Evolutionary conservation across 495 filamentous ascomycete species (phyloP).

Genomic region (Penicillium simplicissimum): DNA sequence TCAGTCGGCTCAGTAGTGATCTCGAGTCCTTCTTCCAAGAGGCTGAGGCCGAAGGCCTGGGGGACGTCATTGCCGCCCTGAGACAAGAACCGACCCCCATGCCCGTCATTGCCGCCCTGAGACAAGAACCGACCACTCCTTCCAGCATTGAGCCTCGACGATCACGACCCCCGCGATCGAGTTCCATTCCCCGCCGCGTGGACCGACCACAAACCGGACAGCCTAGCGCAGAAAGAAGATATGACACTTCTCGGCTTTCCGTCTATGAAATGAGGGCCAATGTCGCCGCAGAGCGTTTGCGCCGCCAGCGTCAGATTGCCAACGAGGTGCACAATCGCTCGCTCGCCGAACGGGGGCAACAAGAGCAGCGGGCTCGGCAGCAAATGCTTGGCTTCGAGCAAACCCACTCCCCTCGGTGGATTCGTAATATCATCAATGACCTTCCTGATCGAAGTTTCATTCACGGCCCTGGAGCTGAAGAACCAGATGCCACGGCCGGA

Average conservation of each 20-base stretch:
- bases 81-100: slow-evolving; percentile 20
- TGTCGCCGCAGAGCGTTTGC: slow-evolving; percentile 43
- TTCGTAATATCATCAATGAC: slow-evolving; percentile 44
- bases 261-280: slow-evolving; percentile 42
- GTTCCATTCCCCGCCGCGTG: slow-evolving; percentile 33
- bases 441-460: slow-evolving; percentile 39
- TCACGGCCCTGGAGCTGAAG: slow-evolving; percentile 36
- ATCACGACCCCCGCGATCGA: slow-evolving; percentile 35
- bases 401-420: slow-evolving; percentile 45
- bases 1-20: slow-evolving; percentile 17
- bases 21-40: slow-evolving; percentile 16
- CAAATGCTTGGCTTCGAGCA: slow-evolving; percentile 38
- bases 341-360: slow-evolving; percentile 17
- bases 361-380: slow-evolving; percentile 38
- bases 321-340: slow-evolving; percentile 41
- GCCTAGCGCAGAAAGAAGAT: slow-evolving; percentile 27
- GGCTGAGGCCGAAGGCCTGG: slow-evolving; percentile 9
- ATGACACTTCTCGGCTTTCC: slow-evolving; percentile 33
- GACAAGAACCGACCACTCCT: slow-evolving; percentile 16
- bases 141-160: slow-evolving; percentile 10
- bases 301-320: slow-evolving; percentile 42
- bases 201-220: slow-evolving; percentile 27
- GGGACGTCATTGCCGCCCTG: neutral
- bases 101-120: neutral
- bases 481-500: slow-evolving; percentile 60